A percentile compares a stretch with the other conserved stretches of the same genome.
Evolutionary conservation across 2,329 filamentous ascomycete species (phyloP).

Genomic region (Colletotrichum cordylinicola): DNA sequence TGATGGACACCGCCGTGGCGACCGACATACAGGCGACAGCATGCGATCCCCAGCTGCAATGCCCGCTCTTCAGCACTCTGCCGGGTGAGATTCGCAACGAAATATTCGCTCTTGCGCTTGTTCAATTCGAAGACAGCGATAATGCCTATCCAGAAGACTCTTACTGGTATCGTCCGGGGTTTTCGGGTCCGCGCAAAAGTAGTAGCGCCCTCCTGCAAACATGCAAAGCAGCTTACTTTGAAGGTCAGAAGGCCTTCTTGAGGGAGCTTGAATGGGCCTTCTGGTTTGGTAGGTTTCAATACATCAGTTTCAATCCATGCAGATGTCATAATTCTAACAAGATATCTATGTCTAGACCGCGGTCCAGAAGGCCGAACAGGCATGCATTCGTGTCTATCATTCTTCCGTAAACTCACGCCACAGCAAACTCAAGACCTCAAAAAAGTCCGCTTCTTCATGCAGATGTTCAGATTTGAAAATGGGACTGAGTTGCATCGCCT

Average conservation of each 20-base stretch:
- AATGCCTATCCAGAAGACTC: slow-evolving; percentile 32
- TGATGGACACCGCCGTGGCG: neutral
- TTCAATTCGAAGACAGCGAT: slow-evolving; percentile 39
- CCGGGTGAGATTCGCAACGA: slow-evolving; percentile 54
- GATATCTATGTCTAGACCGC: neutral
- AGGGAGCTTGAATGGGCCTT: slow-evolving; percentile 8
- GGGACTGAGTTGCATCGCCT: slow-evolving; percentile 28
- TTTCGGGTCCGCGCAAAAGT: slow-evolving; percentile 39
- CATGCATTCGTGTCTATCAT: neutral
- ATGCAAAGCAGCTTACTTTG: slow-evolving; percentile 34
- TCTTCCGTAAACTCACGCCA: neutral
- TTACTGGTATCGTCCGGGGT: slow-evolving; percentile 46
- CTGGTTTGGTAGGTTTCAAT: neutral
- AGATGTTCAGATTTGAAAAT: slow-evolving; percentile 43
- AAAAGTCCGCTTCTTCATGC: slow-evolving; percentile 45
- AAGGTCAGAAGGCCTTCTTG: slow-evolving; percentile 7
- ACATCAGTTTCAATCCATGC: neutral
- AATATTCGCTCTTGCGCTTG: slow-evolving; percentile 49
- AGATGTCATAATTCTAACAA: accelerated
- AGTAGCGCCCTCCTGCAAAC: slow-evolving; percentile 44
- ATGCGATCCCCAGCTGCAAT: neutral
- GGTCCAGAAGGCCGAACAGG: neutral
- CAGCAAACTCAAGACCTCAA: slow-evolving; percentile 25
- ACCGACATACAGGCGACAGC: neutral
- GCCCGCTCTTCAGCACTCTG: slow-evolving; percentile 38